These are phyloP conservation scores for Talaromyces sp. DNA, from an alignment of 2,329 filamentous ascomycete species.

Conservation along the genomic window DNA sequence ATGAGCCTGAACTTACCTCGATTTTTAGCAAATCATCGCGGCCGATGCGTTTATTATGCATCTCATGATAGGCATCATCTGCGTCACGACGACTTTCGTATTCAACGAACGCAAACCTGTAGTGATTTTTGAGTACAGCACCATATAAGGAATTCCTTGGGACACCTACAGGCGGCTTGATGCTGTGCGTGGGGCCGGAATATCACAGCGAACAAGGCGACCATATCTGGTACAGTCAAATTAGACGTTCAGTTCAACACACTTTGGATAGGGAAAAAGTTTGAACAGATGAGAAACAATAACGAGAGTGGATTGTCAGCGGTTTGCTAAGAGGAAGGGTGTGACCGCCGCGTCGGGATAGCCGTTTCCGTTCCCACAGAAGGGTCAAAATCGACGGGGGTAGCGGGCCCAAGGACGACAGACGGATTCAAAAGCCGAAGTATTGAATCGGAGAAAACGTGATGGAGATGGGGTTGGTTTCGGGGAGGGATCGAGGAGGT, in stretches of 20 bases:
- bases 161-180: constrained; percentile 86
- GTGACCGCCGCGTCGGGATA: constrained; percentile 12
- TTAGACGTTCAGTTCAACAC: constrained; percentile 9
- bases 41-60: constrained; percentile 98
- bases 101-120: constrained; percentile 93
- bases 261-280: constrained; percentile 9
- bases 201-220: constrained; percentile 95
- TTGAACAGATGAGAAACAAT: constrained; percentile 3
- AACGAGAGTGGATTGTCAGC: constrained; percentile 12
- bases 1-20: constrained; percentile 60
- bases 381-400: constrained; percentile 9
- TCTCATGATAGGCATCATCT: constrained; percentile 98
- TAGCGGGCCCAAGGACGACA: constrained; percentile 8
- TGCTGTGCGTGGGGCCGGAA: constrained; percentile 89
- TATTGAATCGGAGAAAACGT: constrained; percentile 11
- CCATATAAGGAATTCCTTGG: constrained; percentile 19
- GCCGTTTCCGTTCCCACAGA: constrained; percentile 5
- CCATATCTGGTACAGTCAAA: constrained; percentile 70
- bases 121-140: constrained; percentile 33
- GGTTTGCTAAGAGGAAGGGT: constrained; percentile 12
- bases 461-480: constrained; percentile 29
- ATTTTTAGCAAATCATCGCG: constrained; percentile 96
- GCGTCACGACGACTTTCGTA: constrained; percentile 98
- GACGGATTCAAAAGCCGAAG: constrained; percentile 10
- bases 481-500: constrained; percentile 39